Conservation (phyloP, 2,329 filamentous ascomycete genomes). For the Kalmusia sp. region DNA sequence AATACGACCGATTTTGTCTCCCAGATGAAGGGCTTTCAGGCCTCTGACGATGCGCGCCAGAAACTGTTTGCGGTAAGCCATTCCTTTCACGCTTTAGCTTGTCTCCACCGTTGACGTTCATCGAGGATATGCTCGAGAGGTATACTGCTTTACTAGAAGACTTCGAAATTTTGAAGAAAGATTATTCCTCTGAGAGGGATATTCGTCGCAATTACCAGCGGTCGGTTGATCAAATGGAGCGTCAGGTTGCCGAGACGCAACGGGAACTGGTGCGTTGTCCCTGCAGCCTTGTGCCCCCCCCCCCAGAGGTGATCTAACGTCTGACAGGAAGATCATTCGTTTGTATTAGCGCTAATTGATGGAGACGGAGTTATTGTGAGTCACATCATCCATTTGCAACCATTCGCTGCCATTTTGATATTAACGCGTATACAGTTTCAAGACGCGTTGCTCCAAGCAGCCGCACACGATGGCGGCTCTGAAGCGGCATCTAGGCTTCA, state of each 20-base stretch:
- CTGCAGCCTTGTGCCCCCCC: constrained; percentile 11
- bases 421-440: constrained; percentile 46
- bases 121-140: constrained; percentile 39
- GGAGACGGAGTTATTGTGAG: constrained; percentile 57
- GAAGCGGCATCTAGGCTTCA: constrained; percentile 54
- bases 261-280: constrained; percentile 32
- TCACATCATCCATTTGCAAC: constrained; percentile 3
- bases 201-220: constrained; percentile 41
- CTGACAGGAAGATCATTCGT: constrained; percentile 46
- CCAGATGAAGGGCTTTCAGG: constrained; percentile 42
- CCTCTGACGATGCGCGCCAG: constrained; percentile 46
- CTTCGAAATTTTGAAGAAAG: constrained; percentile 34
- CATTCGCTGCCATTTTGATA: not conserved
- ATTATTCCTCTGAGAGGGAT: constrained; percentile 40
- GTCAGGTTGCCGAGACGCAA: constrained; percentile 26
- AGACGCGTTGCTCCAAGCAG: constrained; percentile 51
- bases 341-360: constrained; percentile 56
- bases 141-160: constrained; percentile 33
- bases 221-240: constrained; percentile 26
- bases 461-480: constrained; percentile 52
- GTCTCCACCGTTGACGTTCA: constrained; percentile 16
- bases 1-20: constrained; percentile 26
- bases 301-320: constrained; percentile 2
- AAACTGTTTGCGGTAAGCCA: constrained; percentile 38
- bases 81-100: constrained; percentile 6